These are phyloP conservation scores for Trametes cubensis DNA, from an alignment of 768 basidiomycete genomes.

Conservation along the genomic window DNA sequence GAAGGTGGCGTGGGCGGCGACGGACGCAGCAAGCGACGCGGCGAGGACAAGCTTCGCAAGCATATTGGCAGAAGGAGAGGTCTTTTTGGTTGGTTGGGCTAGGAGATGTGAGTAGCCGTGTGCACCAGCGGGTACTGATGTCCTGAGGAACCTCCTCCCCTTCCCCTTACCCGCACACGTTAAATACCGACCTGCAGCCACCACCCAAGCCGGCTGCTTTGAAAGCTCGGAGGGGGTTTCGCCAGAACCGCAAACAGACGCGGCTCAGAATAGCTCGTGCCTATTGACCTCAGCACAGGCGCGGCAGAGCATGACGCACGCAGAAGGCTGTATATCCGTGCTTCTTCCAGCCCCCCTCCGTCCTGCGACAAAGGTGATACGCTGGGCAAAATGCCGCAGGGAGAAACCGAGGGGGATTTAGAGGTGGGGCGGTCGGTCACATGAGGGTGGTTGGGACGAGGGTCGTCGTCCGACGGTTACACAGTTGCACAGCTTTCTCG, in stretches of 20 bases:
- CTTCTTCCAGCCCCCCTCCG: conserved; percentile 11
- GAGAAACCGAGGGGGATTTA: conserved; percentile 2
- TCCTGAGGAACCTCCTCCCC: neutral
- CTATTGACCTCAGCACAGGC: conserved; percentile 1
- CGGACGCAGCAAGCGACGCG: conserved; percentile 43
- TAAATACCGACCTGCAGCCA: neutral
- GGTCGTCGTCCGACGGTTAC: neutral
- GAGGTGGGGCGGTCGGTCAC: conserved; percentile 10
- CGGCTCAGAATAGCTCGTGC: conserved; percentile 6
- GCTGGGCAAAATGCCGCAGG: neutral
- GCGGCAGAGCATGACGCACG: conserved; percentile 14
- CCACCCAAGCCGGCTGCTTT: neutral
- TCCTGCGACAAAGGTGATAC: neutral
- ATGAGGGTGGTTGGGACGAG: neutral
- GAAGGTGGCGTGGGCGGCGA: conserved; percentile 55
- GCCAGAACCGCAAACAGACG: conserved; percentile 7
- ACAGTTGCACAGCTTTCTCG: conserved; percentile 2
- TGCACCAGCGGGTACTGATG: neutral
- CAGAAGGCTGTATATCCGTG: conserved; percentile 14
- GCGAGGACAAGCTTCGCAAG: conserved; percentile 35
- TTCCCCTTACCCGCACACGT: neutral
- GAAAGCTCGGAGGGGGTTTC: conserved; percentile 19
- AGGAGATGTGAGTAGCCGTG: neutral
- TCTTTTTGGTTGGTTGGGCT: neutral
- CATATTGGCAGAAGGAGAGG: conserved; percentile 26